phyloP scores from a whole-genome alignment of 352 stramenopile genomes.

The Elongisporangium senticosum region DNA sequence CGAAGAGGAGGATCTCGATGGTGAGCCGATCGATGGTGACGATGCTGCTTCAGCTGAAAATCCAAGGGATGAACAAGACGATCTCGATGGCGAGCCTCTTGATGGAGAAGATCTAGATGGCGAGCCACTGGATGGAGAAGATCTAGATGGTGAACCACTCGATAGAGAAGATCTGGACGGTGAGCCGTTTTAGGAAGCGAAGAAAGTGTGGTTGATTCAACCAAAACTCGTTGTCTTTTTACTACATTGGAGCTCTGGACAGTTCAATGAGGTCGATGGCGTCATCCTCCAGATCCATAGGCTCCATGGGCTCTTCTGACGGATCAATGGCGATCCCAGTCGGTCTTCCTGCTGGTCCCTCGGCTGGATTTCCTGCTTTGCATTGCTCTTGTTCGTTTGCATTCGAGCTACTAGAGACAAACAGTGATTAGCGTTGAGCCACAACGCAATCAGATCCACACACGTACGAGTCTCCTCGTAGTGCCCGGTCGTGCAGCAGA shows the following conservation, averaged over 20 bases:
- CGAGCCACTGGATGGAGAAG: conserved; percentile 34
- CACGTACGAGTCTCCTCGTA: neutral
- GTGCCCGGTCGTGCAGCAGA: conserved; percentile 28
- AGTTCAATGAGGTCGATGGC: neutral
- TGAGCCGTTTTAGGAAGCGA: conserved; percentile 16
- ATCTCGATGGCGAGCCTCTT: conserved; percentile 26
- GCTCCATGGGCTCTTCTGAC: conserved; percentile 12
- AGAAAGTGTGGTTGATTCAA: neutral
- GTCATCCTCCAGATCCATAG: conserved; percentile 1
- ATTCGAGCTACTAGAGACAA: conserved; percentile 2
- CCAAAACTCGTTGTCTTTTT: neutral
- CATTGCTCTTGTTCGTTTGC: conserved; percentile 1
- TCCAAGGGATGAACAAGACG: conserved; percentile 23
- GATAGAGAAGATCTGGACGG: conserved; percentile 48
- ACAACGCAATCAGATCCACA: conserved; percentile 3
- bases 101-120: conserved; percentile 31
- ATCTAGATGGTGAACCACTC: conserved; percentile 41
- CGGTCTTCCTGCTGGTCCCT: conserved; percentile 12
- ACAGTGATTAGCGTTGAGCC: conserved; percentile 3
- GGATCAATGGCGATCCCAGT: conserved; percentile 23
- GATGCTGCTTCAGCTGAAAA: conserved; percentile 42
- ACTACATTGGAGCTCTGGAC: neutral
- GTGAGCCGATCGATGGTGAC: conserved; percentile 27
- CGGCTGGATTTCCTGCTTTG: conserved; percentile 10
- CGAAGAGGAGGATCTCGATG: conserved; percentile 27